Evolutionary conservation across 106 monocot genomes (phyloP), one percentile per base, ranked within the genome.

Genomic region (Dioscorea alata): DNA sequence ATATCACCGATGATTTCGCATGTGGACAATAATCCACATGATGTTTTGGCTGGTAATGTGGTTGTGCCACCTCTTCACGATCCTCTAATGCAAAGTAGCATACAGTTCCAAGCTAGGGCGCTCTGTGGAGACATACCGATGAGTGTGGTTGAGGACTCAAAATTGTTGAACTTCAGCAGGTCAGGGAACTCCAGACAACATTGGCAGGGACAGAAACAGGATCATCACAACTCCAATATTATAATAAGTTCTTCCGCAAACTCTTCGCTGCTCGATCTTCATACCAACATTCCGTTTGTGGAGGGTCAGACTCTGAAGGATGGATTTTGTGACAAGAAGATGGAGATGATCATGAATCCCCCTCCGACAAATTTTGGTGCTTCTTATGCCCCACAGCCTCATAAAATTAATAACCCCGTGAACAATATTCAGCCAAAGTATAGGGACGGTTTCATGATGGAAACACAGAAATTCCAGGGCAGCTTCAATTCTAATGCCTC

Each of bases 401-500:
- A 15, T 23, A 73, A 54, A 68, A 33, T 61, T 64, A 66, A 63
- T 53, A 76, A 63, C 10, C 32, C 34, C 48, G 32, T 33, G 22
- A 5, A 13, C 63, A 67, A 79, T 70, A 60, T 48, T 64, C 72
- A 66, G 24, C 42, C 42, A 42, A 42, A 42, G 42, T 75, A 66
- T 52, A 79, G 71, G 66, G 77, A 83, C 19, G 75, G 67, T 4
- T 73, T 63, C 57, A n/a, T 49, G 34, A 63, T 71, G 48, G 73
- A 73, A n/a, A 70, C 19, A 25, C 48, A 73, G 33, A 90, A 67
- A 50, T 60, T 79, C 72, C 86, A 73, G 32, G 70, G 63, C 49
- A 78, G 86, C 4, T 78, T 76, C 21, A 68, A 19, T 52, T 74
- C 83, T 69, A 74, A 66, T 71, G 83, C 53, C 69, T 75, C 86